Base-by-base conservation (phyloP, 2,329 filamentous ascomycete genomes). In the Amphichorda felina region DNA sequence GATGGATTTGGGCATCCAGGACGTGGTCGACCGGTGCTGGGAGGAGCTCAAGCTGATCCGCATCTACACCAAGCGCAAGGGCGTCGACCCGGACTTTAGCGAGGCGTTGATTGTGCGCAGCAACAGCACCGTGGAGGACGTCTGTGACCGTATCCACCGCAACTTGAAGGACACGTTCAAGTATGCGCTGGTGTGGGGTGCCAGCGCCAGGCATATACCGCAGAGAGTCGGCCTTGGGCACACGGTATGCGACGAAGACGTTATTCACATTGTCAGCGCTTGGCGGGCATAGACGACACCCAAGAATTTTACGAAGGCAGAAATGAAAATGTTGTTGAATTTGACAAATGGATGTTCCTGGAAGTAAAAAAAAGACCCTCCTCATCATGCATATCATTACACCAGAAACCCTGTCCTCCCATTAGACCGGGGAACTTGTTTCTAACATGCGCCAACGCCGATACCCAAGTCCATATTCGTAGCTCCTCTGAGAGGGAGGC, bases 81-180 rank as follows among this genome's bases (percentile, higher is more conserved):
- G 88, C 38, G 65, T 79, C 8, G 89, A 94, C 11, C 91, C 91
- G 0, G 77, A 88, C 55, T 98, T 98, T 53, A 63, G 60, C 41
- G 91, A 98, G 62, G 91, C 91, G 1, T 61, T 98, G 50, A 98
- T 98, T 53, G 91, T 98, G 45, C 72, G 93, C 39, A 78, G 69
- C 54, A 83, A 88, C 48, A 86, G 84, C 52, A 85, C 79, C 10
- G 87, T 98, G 51, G 91, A 96, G 62, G 89, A 98, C 58, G 91
- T 98, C 8, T 98, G 91, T 59, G 91, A 98, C 59, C 78, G 85
- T 49, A 83, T 98, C 46, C 91, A 98, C 63, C 72, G 91, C 42
- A 91, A 78, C 18, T 65, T 98, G 45, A 98, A 96, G 73, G 93
- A 98, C 43, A 94, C 87, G 4, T 98, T 96, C 72, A 98, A 96